A percentile compares a stretch with the other conserved stretches of the same genome.
These are phyloP conservation scores for Bipolaris bicolor DNA, from an alignment of 2,329 filamentous ascomycete genomes.

Conservation along the genomic window DNA sequence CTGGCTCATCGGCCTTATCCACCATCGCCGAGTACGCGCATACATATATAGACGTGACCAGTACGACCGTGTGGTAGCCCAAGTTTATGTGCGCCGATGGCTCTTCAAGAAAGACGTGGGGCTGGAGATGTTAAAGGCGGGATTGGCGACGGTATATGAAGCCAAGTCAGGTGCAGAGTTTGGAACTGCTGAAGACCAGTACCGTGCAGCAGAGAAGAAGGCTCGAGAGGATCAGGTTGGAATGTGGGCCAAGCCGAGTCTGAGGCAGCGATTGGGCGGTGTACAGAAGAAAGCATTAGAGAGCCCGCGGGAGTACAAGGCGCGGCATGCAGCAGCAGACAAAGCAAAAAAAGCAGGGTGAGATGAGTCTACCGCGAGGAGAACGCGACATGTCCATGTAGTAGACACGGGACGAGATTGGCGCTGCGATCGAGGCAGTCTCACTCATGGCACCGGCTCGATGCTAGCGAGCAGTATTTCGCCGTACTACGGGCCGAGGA, in stretches of 20 bases:
- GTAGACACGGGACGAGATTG: not conserved
- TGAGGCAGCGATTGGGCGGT: conserved; percentile 52
- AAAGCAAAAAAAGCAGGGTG: conserved; percentile 44
- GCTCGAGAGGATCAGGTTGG: conserved; percentile 52
- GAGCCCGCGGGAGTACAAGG: conserved; percentile 89
- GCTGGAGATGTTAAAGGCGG: conserved; percentile 83
- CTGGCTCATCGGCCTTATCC: conserved; percentile 78
- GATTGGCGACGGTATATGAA: conserved; percentile 91
- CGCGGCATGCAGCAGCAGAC: conserved; percentile 55
- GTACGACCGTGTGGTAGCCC: conserved; percentile 88
- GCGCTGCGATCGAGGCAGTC: conserved; percentile 8
- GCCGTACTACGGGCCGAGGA: conserved; percentile 12
- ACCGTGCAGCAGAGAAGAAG: conserved; percentile 68
- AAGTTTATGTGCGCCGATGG: conserved; percentile 74
- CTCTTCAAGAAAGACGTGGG: conserved; percentile 80
- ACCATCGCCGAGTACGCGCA: conserved; percentile 76
- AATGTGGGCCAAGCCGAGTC: conserved; percentile 69
- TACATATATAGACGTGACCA: conserved; percentile 86
- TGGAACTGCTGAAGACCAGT: conserved; percentile 68
- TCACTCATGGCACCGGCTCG: conserved; percentile 5
- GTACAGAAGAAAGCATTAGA: conserved; percentile 66
- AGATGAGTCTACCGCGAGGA: conserved; percentile 2
- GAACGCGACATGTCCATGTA: not conserved
- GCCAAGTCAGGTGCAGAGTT: conserved; percentile 90
- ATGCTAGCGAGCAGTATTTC: conserved; percentile 8